These are phyloP conservation scores for Trypanosoma vivax DNA, from an alignment of 208 protist genomes.

Conservation along the genomic window DNA sequence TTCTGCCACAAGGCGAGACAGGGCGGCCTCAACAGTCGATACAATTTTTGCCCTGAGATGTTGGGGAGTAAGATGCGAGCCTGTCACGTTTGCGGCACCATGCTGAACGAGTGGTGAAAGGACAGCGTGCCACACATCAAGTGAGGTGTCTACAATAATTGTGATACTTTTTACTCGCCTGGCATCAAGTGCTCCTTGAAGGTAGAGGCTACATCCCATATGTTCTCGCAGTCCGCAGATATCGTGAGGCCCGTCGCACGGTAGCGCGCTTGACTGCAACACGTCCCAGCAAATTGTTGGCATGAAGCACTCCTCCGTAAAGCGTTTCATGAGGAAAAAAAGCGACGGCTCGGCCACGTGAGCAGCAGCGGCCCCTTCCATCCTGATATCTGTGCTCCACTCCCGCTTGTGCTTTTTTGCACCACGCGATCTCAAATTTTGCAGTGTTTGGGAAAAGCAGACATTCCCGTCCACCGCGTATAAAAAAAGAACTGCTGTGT, in stretches of 20 bases:
- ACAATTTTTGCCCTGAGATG: constrained; percentile 20
- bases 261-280: constrained; percentile 2
- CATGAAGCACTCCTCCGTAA: constrained; percentile 17
- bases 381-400: neutral
- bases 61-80: neutral
- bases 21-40: constrained; percentile 21
- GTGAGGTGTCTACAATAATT: constrained; percentile 16
- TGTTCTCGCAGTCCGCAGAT: constrained; percentile 17
- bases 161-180: constrained; percentile 17
- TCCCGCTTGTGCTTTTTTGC: constrained; percentile 7
- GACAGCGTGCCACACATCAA: constrained; percentile 4
- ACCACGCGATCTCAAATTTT: too few species aligned
- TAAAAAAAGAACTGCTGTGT: constrained; percentile 15
- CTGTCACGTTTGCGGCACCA: neutral
- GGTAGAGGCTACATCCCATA: constrained; percentile 19
- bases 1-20: constrained; percentile 31
- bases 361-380: too few species aligned
- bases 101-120: neutral
- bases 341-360: neutral
- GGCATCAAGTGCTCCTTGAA: constrained; percentile 18
- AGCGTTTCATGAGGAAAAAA: constrained; percentile 18
- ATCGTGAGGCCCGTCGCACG: constrained; percentile 1
- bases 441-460: too few species aligned
- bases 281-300: constrained; percentile 20
- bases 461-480: constrained; percentile 10